Evolutionary conservation across 192 early-diverging fungal genomes (phyloP), one percentile per base, ranked within the genome.

Genomic region (Coemansia erecta): DNA sequence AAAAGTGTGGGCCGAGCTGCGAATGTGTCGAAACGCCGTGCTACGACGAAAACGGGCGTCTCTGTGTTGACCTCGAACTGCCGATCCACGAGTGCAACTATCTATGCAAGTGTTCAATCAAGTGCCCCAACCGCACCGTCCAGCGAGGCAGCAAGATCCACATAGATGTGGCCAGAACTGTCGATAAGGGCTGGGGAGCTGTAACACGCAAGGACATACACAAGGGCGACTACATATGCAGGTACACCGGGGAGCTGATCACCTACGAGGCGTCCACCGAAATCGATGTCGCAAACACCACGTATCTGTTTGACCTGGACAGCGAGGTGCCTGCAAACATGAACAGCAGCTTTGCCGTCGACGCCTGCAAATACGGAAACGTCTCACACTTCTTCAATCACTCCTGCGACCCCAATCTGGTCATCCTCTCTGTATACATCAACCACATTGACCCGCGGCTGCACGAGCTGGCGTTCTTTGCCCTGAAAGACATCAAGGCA

Each of bases 381-480:
- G 81, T 93, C 15, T 91, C 95, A 12, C 85, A 94, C 23, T 99
- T 99, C 67, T 94, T 99, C 74, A 99, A 99, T 77, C 97, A 99
- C 74, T 92, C 90, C 45, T 99, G 97, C 73, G 83, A 85, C 21
- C 95, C 97, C 8, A 99, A 99, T 55, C 90, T 93, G 66, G 66
- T 31, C 21, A 73, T 73, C 48, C 60, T 60, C 18, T 62, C 60
- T 21, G 71, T 70, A 18, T 80, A 73, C 33, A 90, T 87, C 42
- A 77, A 89, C 41, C 92, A 98, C 52, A 92, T 97, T 65, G 91
- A 91, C 0, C 82, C 85, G 18, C 84, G 85, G 17, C 23, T 79
- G 12, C 84, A 90, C 41, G 85, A 96, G 33, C 92, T 99, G 49
- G 97, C 95, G 24, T 94, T 99, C 39, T 99, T 99, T 56, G 87